phyloP scores from a whole-genome alignment of 805 yeast genomes.

The Teunomyces cretensis region DNA sequence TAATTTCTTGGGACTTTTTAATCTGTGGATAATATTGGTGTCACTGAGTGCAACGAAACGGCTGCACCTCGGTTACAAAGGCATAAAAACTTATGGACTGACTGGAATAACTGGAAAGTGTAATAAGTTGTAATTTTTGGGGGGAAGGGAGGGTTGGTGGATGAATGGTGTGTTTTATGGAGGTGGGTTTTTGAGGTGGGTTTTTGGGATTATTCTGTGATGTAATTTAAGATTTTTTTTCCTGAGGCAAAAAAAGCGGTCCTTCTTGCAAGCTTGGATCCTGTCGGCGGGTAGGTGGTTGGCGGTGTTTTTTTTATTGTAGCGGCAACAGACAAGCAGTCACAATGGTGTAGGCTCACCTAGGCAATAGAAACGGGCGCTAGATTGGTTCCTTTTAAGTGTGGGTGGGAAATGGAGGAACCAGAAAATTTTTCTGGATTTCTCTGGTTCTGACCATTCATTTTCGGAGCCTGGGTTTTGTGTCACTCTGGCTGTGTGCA shows the following conservation, averaged over 20 bases:
- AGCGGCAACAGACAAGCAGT: not conserved
- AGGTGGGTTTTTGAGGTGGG: not conserved
- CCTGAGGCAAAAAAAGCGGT: not conserved
- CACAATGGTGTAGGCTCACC: not conserved
- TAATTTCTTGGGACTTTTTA: not conserved
- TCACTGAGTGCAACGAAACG: conserved; percentile 3
- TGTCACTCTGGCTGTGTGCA: no score
- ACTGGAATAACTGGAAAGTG: not conserved
- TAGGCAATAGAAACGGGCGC: not conserved
- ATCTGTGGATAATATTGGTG: not conserved
- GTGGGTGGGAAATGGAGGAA: not conserved
- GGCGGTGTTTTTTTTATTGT: no score
- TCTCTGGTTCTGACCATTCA: no score
- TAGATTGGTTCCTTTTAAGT: not conserved
- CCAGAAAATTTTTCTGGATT: no score
- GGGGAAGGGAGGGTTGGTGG: not conserved
- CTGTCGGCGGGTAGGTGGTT: not conserved
- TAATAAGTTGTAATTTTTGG: not conserved
- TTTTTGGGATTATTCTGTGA: no score
- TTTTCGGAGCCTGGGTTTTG: no score
- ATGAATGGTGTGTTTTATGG: not conserved
- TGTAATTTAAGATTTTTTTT: not conserved
- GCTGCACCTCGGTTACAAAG: conserved; percentile 1
- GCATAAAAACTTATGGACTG: conserved; percentile 2
- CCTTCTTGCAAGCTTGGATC: no score